Conservation (phyloP, 768 basidiomycete genomes). For the Leucocoprinus birnbaumii region DNA sequence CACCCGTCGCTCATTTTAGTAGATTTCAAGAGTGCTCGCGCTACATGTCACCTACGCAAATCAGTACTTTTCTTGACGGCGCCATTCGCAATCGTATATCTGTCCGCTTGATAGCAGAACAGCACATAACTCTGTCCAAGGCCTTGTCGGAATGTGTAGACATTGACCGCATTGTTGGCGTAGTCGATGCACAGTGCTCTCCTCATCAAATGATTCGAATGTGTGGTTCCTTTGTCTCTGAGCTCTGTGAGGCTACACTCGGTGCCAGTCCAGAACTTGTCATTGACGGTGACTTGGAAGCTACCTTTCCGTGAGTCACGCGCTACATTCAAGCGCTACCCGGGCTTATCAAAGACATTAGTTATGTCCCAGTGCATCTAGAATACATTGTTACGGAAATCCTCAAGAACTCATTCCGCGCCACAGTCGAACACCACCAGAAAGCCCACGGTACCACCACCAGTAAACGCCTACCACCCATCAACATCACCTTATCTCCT, state of each 20-base stretch:
- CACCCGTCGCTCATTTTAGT: neutral
- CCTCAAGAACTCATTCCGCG: conserved; percentile 88
- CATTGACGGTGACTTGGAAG: conserved; percentile 68
- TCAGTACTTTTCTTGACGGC: conserved; percentile 77
- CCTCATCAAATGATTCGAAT: conserved; percentile 71
- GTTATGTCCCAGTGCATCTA: conserved; percentile 86
- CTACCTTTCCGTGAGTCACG: conserved; percentile 77
- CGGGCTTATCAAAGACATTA: conserved; percentile 27
- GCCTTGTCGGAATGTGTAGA: conserved; percentile 45
- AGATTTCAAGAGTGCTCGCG: conserved; percentile 86
- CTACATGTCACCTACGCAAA: conserved; percentile 81
- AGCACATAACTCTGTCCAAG: conserved; percentile 82
- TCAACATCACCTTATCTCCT: conserved; percentile 69
- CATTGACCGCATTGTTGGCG: conserved; percentile 52
- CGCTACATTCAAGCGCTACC: too few species aligned
- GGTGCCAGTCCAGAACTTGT: conserved; percentile 65
- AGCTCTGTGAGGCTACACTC: conserved; percentile 82
- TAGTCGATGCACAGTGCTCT: conserved; percentile 73
- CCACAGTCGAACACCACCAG: conserved; percentile 74
- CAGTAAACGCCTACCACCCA: conserved; percentile 53
- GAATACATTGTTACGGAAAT: conserved; percentile 92
- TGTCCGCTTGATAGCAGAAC: conserved; percentile 85
- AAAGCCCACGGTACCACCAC: neutral
- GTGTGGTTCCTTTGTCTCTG: conserved; percentile 81
- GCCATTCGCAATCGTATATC: conserved; percentile 87